These are phyloP conservation scores for Gaeumannomyces tritici DNA, from an alignment of 2,329 filamentous ascomycete genomes.

Conservation along the genomic window DNA sequence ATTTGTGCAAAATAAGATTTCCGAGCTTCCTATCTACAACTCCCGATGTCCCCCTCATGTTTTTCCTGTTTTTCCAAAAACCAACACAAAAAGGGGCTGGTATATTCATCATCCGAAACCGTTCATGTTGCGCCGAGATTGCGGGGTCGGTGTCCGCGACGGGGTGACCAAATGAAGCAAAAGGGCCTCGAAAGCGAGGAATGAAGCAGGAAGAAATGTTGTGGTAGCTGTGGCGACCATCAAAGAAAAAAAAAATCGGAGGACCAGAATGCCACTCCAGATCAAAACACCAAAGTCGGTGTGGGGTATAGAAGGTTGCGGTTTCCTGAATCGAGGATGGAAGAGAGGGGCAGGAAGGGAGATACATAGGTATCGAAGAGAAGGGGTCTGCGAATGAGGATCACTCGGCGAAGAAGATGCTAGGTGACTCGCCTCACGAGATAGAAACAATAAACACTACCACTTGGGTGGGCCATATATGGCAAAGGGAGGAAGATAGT, in stretches of 20 bases:
- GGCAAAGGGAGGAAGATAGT: neutral
- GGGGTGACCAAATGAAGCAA: neutral
- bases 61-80: neutral
- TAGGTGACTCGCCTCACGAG: too few relatives aligned
- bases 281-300: neutral
- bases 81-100: neutral
- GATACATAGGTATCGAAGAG: neutral
- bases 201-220: neutral
- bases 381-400: neutral
- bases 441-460: slow-evolving; percentile 7
- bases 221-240: neutral
- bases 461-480: neutral
- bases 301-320: neutral
- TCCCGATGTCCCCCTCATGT: neutral
- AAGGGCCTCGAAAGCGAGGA: neutral
- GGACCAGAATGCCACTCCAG: neutral
- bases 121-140: neutral
- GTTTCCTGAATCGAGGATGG: neutral
- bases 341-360: neutral
- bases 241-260: neutral
- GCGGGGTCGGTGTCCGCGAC: neutral
- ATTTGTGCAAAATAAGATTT: neutral
- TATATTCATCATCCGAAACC: neutral
- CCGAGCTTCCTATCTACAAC: neutral
- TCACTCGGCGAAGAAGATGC: too few relatives aligned